Percentiles rank a stretch among this genome's conserved stretches.
These are phyloP conservation scores for Eucalyptus brandiana DNA, from an alignment of 345 rosid genomes.

Conservation along the genomic window DNA sequence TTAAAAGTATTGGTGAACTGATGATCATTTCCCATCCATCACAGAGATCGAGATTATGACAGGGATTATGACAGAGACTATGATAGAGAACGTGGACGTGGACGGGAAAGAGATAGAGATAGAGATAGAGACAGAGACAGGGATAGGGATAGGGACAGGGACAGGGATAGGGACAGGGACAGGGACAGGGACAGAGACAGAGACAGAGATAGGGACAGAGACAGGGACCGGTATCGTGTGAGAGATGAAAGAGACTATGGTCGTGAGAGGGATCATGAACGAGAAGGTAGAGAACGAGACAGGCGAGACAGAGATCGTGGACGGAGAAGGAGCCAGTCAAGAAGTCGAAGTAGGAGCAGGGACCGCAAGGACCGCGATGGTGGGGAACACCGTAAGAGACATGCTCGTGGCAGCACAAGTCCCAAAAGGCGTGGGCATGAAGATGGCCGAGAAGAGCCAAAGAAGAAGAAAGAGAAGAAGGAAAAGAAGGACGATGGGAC, in stretches of 20 bases:
- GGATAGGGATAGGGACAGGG: conserved; percentile 8
- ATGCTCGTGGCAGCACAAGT: conserved; percentile 27
- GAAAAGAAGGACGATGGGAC: conserved; percentile 76
- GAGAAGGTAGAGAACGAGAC: conserved; percentile 71
- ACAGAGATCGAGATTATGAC: conserved; percentile 57
- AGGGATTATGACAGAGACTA: conserved; percentile 50
- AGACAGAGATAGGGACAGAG: conserved; percentile 51
- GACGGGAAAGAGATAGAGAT: conserved; percentile 14
- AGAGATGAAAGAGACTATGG: conserved; percentile 66
- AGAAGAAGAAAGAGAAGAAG: conserved; percentile 74
- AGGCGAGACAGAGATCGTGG: conserved; percentile 67
- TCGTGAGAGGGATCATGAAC: conserved; percentile 60
- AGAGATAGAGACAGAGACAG: background rate
- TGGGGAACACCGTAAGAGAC: conserved; percentile 39
- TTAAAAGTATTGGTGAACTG: background rate
- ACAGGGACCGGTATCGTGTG: conserved; percentile 54
- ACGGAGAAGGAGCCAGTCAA: conserved; percentile 54
- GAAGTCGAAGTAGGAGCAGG: conserved; percentile 56
- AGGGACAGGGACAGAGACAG: conserved; percentile 34
- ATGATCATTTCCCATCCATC: background rate
- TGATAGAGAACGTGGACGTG: conserved; percentile 45
- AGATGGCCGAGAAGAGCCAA: conserved; percentile 39
- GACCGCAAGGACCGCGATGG: conserved; percentile 28
- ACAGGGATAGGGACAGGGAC: conserved; percentile 29
- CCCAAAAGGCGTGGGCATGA: conserved; percentile 37